Conservation (phyloP, 2,329 filamentous ascomycete species). For the Aspergillus sp. region DNA sequence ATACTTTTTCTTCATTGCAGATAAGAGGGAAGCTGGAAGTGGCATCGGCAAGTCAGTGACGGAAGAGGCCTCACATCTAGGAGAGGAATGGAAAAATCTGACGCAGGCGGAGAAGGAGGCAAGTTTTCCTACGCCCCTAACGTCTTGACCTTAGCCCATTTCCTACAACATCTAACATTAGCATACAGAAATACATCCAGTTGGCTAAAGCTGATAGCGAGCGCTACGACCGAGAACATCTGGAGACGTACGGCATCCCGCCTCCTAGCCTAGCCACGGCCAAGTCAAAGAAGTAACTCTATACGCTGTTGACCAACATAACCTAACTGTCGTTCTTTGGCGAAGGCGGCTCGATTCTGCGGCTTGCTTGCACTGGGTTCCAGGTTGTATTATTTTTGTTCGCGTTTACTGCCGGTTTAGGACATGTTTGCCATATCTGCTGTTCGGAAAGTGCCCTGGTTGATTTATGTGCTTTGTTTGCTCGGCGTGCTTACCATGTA, state of each 20-base stretch:
- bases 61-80: conserved; percentile 38
- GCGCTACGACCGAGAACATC: conserved; percentile 42
- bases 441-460: background rate
- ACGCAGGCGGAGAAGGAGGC: conserved; percentile 44
- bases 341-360: background rate
- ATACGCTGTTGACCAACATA: conserved; percentile 11
- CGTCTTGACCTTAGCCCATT: background rate
- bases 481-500: background rate
- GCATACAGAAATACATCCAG: conserved; percentile 36
- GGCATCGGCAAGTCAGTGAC: conserved; percentile 38
- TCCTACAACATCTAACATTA: conserved; percentile 16
- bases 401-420: background rate
- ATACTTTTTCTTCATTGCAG: conserved; percentile 51
- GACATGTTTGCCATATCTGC: background rate
- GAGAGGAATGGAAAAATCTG: conserved; percentile 33
- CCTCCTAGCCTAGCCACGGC: conserved; percentile 2
- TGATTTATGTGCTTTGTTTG: background rate
- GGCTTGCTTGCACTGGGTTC: conserved; percentile 4
- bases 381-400: conserved; percentile 1
- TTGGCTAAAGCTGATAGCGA: conserved; percentile 31
- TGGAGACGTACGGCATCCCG: conserved; percentile 41
- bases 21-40: conserved; percentile 57
- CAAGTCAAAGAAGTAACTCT: background rate
- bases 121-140: conserved; percentile 17
- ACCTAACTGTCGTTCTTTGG: background rate